A percentile compares a stretch with the other conserved stretches of the same genome.
Evolutionary conservation across 2,329 filamentous ascomycete genomes (phyloP).

Genomic region (Cladobotryum protrusum): DNA sequence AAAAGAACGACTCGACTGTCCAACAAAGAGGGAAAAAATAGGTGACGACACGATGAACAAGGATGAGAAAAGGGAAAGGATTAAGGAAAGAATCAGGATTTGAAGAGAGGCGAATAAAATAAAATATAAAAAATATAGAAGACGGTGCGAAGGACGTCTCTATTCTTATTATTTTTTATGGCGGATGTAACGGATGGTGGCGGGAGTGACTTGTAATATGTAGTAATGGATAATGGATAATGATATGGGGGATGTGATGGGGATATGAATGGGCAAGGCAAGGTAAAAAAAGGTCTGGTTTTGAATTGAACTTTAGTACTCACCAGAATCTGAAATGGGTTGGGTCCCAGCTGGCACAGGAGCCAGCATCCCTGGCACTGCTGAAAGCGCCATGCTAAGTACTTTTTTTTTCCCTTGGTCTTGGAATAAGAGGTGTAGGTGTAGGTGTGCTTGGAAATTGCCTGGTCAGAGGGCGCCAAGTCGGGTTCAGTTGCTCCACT

Average conservation of each 20-base stretch:
- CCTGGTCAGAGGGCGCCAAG: no score
- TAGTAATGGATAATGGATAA: no score
- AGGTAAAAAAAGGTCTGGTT: no score
- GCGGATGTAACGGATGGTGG: neutral
- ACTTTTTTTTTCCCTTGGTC: neutral
- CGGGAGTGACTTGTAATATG: neutral
- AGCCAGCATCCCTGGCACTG: conserved; percentile 10
- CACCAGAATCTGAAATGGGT: neutral
- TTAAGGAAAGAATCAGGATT: neutral
- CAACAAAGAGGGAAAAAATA: neutral
- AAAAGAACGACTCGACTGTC: neutral
- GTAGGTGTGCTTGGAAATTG: neutral
- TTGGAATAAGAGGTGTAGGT: neutral
- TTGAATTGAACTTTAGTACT: no score
- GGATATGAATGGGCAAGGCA: no score
- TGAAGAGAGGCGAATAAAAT: no score
- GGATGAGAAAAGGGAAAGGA: neutral
- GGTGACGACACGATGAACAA: neutral
- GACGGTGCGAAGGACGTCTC: no score
- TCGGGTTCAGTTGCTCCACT: neutral
- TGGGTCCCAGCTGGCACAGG: neutral
- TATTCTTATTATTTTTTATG: neutral
- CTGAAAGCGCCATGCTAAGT: conserved; percentile 10
- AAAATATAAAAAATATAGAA: no score
- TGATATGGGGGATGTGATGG: no score